Evolutionary conservation across 805 yeast species (phyloP), one percentile per base, ranked within the genome.

Genomic region (Kodamaea laetipori): DNA sequence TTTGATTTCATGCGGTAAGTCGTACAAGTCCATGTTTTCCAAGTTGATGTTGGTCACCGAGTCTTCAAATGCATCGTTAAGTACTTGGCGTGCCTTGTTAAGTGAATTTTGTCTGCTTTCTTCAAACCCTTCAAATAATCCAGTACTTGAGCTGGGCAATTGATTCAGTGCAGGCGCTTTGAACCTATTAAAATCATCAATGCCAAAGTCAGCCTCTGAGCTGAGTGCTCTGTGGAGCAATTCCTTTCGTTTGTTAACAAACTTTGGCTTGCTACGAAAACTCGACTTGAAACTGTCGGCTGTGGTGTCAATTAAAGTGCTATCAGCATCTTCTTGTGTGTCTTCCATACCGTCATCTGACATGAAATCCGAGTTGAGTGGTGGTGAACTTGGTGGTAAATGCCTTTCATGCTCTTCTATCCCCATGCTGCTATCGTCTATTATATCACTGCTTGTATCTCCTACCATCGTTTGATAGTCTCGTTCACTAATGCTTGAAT

Each of bases 1-100:
- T 39, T 72, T 73, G 21, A 81, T 68, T 49, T 80, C 83, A 40
- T 77, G 80, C 1, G 87, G 86, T 3, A 81, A 57, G 4, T 71
- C 71, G 8, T 61, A 64, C 30, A 81, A 59, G 0, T 68, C 71
- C 58, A 79, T 54, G 11, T 70, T 60, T 41, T 80, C 84, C 19
- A 81, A 52, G 43, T 71, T 60, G 2, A 81, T 63, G n/a, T 55
- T 63, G 1, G 78, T 67, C 6, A 56, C 49, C 4, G 71, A 69
- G 33, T 74, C 69, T 48, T 78, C 84, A 47, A 81, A 77, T 2
- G 76, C 64, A 3, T 61, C 56, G 9, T 73, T 60, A 11, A 81
- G 70, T 3, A 68, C 57, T 3, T 66, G 65, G 12, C 74, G 51
- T 0, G 81, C 81, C 4, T 56, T 55, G 6, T 50, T 39, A 60